Conservation (phyloP, 2,329 filamentous ascomycete species). For the Berkeleyomyces rouxiae region DNA sequence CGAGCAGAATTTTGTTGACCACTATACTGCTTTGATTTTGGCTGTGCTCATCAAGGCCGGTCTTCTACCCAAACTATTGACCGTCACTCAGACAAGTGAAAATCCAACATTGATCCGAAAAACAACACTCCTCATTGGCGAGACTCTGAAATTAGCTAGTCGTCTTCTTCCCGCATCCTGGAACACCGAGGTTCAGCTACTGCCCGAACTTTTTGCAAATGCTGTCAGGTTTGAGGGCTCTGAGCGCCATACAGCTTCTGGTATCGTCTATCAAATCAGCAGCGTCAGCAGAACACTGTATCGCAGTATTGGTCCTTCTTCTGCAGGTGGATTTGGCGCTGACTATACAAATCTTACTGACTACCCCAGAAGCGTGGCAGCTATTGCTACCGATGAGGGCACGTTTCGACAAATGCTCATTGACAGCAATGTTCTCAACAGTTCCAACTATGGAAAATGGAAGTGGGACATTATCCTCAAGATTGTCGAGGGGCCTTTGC, state of each 20-base stretch:
- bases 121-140: conserved; percentile 76
- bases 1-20: conserved; percentile 75
- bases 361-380: conserved; percentile 25
- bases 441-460: conserved; percentile 88
- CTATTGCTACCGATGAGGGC: conserved; percentile 32
- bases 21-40: conserved; percentile 80
- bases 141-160: conserved; percentile 78
- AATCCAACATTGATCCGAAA: conserved; percentile 65
- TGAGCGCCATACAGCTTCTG: conserved; percentile 62
- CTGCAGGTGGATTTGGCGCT: conserved; percentile 3
- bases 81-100: conserved; percentile 50
- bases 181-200: conserved; percentile 70
- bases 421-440: conserved; percentile 74
- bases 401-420: conserved; percentile 48
- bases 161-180: conserved; percentile 66
- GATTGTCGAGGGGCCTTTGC: conserved; percentile 81
- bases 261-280: conserved; percentile 94
- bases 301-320: conserved; percentile 38
- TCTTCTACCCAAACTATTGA: conserved; percentile 44
- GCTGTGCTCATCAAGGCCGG: conserved; percentile 73
- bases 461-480: conserved; percentile 88
- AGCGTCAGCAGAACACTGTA: conserved; percentile 90
- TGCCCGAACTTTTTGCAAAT: conserved; percentile 68
- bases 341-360: conserved; percentile 34
- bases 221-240: conserved; percentile 57